Percentiles rank a stretch among this genome's conserved stretches.
These are phyloP conservation scores for Daldinia concentrica DNA, from an alignment of 495 filamentous ascomycete species.

Conservation along the genomic window DNA sequence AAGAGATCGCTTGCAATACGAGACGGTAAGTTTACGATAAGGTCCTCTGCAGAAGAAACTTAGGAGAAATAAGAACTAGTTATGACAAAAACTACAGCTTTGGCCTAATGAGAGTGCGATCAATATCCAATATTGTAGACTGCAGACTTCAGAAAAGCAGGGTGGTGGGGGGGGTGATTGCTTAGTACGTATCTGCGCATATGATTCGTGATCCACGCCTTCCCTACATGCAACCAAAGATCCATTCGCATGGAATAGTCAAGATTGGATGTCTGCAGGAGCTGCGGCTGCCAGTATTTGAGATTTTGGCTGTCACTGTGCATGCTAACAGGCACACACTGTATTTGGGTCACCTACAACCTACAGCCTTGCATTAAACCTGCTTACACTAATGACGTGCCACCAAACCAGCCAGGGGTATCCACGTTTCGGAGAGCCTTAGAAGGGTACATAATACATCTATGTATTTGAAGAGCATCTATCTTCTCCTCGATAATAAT, in stretches of 20 bases:
- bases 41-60: not conserved
- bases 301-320: not conserved
- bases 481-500: not conserved
- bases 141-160: constrained; percentile 4
- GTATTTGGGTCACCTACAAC: constrained; percentile 9
- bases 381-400: constrained; percentile 41
- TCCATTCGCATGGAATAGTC: constrained; percentile 1
- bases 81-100: not conserved
- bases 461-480: no score
- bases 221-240: constrained; percentile 18
- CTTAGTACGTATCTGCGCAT: constrained; percentile 10
- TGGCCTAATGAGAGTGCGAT: constrained; percentile 13
- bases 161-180: constrained; percentile 8
- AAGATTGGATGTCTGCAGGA: constrained; percentile 17
- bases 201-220: constrained; percentile 26
- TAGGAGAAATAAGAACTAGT: not conserved
- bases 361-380: constrained; percentile 10
- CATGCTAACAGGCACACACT: not conserved
- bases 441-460: no score
- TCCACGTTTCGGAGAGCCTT: not conserved
- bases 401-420: constrained; percentile 1
- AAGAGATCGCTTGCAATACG: not conserved
- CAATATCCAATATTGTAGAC: constrained; percentile 12
- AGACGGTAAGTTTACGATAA: not conserved
- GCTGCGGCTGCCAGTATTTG: constrained; percentile 20